Conservation (phyloP, 345 rosid species). For the Odontarrhena argentea region DNA sequence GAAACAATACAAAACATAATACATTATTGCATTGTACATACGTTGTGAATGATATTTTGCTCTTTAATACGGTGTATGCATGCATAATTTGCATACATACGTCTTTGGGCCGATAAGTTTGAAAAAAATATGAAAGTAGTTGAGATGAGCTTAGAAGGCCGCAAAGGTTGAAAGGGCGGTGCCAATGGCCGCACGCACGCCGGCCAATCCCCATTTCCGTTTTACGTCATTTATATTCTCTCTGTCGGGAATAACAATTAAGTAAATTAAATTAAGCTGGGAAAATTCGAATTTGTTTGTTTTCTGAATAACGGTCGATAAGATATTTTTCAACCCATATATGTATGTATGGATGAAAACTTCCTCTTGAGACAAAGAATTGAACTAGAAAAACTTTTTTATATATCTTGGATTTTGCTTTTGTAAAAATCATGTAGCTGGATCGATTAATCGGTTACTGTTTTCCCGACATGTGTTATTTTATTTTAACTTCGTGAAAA, state of each 20-base stretch:
- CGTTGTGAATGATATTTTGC: not conserved
- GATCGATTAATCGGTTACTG: not conserved
- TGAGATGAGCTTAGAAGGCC: constrained; percentile 41
- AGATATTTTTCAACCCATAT: not conserved
- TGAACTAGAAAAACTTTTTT: not conserved
- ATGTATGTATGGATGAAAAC: no score
- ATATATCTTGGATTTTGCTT: not conserved
- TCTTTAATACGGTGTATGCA: not conserved
- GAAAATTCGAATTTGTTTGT: not conserved
- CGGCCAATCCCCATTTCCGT: constrained; percentile 23
- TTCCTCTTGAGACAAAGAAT: not conserved
- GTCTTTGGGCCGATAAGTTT: constrained; percentile 39
- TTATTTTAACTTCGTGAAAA: not conserved
- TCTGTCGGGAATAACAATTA: constrained; percentile 16
- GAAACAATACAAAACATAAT: no score
- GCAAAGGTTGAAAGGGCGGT: constrained; percentile 43
- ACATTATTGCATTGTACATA: no score
- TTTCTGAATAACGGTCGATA: constrained; percentile 20
- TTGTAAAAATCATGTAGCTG: not conserved
- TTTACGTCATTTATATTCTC: constrained; percentile 24
- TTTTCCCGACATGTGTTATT: constrained; percentile 11
- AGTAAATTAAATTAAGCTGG: not conserved
- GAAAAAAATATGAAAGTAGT: constrained; percentile 23
- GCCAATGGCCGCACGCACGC: constrained; percentile 34
- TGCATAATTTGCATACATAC: constrained; percentile 12